Base-by-base conservation (phyloP, 1,139 yeast genomes). In the Wickerhamiella pararugosa region DNA sequence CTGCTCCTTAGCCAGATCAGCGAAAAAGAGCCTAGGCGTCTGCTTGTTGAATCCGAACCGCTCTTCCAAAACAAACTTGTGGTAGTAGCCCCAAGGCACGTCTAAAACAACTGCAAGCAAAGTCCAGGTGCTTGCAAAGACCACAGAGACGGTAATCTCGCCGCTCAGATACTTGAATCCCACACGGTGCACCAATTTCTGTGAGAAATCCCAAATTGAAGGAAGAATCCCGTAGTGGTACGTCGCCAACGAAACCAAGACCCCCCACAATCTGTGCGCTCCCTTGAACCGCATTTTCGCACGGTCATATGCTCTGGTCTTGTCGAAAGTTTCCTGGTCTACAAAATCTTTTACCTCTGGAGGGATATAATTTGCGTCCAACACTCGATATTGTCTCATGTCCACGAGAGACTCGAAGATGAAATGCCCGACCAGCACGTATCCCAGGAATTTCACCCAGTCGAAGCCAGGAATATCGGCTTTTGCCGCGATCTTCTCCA, bases 31-130 rank as follows among this genome's bases (percentile, higher is more conserved):
- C 40, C 67, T 63, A 11, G 70, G 49, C 1, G 96, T 90, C 53
- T 75, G 70, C 60, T 90, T 90, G 64, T 90, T 90, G 67, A 90
- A 90, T 0, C 98, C 98, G 55, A 70, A 87, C 60, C 76, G 76
- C 59, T 87, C 95, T 63, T 90, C 98, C 53, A 90, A 69, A 9
- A 86, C 90, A 65, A 90, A 90, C 53, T 80, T 79, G 44, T 72
- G 66, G 62, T 86, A 87, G 59, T 81, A 77, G 8, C 76, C 67
- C 33, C 75, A 57, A 2, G 98, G 98, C 47, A 80, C 59, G 6
- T 75, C 67, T 37, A 74, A 47, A 7, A 81, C 40, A 6, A 76
- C 66, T 8, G 77, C 65, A 34, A 75, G 44, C 29, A 73, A 47
- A 37, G 70, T 67, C 51, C 71, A 59, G 11, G 66, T 66, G 39